Evolutionary conservation across 2,329 filamentous ascomycete genomes (phyloP).

Genomic region (Akanthomyces lecanii): DNA sequence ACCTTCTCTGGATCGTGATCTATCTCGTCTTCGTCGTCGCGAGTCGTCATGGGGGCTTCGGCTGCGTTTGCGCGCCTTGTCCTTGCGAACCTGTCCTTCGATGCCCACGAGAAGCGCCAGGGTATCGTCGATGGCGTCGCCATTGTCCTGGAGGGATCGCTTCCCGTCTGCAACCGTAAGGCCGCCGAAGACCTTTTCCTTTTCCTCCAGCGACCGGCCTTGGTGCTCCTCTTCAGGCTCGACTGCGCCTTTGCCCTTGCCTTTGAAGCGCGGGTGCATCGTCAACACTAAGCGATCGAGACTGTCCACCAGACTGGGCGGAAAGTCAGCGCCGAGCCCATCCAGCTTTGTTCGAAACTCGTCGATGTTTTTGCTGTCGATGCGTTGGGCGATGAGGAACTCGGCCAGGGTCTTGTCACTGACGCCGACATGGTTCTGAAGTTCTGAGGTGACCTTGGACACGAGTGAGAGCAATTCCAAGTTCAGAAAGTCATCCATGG

Average conservation of each 20-base stretch:
- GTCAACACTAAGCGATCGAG: slow-evolving; percentile 83
- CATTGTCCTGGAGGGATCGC: slow-evolving; percentile 31
- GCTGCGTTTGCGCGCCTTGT: slow-evolving; percentile 53
- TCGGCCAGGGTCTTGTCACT: slow-evolving; percentile 94
- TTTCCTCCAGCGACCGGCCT: slow-evolving; percentile 57
- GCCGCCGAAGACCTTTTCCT: slow-evolving; percentile 85
- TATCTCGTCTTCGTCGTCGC: slow-evolving; percentile 36
- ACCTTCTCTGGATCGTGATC: slow-evolving; percentile 42
- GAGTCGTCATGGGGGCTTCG: slow-evolving; percentile 53
- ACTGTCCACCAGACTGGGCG: slow-evolving; percentile 81
- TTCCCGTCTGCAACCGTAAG: slow-evolving; percentile 80
- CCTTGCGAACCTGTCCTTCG: slow-evolving; percentile 60
- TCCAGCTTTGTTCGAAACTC: slow-evolving; percentile 75
- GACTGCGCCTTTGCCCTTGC: slow-evolving; percentile 42
- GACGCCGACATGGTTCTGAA: slow-evolving; percentile 89
- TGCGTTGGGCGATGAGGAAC: slow-evolving; percentile 88
- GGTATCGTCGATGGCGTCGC: slow-evolving; percentile 83
- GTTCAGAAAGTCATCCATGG: slow-evolving; percentile 86
- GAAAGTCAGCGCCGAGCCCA: slow-evolving; percentile 75
- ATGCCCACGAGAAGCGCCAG: slow-evolving; percentile 86
- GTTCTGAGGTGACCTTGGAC: slow-evolving; percentile 87
- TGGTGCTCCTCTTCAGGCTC: slow-evolving; percentile 37
- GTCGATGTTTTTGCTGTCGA: slow-evolving; percentile 63
- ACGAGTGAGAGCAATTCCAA: slow-evolving; percentile 93
- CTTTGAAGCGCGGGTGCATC: slow-evolving; percentile 87